Evolutionary conservation across 352 stramenopile genomes (phyloP).

Genomic region (Phytophthora nicotianae): DNA sequence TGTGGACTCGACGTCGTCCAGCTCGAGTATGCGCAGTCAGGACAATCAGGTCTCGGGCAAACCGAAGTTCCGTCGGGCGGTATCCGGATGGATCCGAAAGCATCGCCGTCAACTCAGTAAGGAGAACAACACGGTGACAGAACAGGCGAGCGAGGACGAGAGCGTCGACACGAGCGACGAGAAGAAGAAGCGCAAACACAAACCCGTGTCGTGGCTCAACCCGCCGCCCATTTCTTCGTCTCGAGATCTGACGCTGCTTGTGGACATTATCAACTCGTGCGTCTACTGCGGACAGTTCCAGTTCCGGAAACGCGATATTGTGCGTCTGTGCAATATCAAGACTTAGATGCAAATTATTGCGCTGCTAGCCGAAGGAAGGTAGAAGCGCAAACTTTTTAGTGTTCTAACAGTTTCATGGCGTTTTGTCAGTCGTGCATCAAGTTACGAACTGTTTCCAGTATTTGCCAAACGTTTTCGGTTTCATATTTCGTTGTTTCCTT

Average conservation of each 20-base stretch:
- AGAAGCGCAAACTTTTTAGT: slow-evolving; percentile 9
- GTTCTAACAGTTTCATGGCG: slow-evolving; percentile 10
- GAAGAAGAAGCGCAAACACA: slow-evolving; percentile 21
- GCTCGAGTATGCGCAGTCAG: slow-evolving; percentile 15
- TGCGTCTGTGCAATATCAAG: slow-evolving; percentile 64
- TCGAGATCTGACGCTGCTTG: slow-evolving; percentile 52
- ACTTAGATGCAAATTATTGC: slow-evolving; percentile 41
- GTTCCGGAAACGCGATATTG: slow-evolving; percentile 57
- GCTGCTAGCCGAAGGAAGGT: slow-evolving; percentile 29
- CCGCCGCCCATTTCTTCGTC: slow-evolving; percentile 48
- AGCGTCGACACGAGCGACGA: slow-evolving; percentile 9
- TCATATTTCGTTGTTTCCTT: slow-evolving; percentile 19
- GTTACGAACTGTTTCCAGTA: neutral
- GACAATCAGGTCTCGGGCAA: slow-evolving; percentile 16
- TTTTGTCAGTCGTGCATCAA: slow-evolving; percentile 22
- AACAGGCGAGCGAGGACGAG: slow-evolving; percentile 16
- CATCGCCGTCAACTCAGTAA: slow-evolving; percentile 24
- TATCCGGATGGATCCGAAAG: slow-evolving; percentile 37
- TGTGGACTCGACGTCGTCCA: slow-evolving; percentile 26
- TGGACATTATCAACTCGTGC: slow-evolving; percentile 73
- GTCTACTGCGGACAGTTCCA: slow-evolving; percentile 61
- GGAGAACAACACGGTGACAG: slow-evolving; percentile 6
- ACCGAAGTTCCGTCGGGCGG: slow-evolving; percentile 20
- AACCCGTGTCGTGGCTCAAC: slow-evolving; percentile 47
- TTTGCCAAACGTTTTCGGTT: neutral